These are phyloP conservation scores for Paraconiothyrium sp. DNA, from an alignment of 2,329 filamentous ascomycete genomes.

Conservation along the genomic window DNA sequence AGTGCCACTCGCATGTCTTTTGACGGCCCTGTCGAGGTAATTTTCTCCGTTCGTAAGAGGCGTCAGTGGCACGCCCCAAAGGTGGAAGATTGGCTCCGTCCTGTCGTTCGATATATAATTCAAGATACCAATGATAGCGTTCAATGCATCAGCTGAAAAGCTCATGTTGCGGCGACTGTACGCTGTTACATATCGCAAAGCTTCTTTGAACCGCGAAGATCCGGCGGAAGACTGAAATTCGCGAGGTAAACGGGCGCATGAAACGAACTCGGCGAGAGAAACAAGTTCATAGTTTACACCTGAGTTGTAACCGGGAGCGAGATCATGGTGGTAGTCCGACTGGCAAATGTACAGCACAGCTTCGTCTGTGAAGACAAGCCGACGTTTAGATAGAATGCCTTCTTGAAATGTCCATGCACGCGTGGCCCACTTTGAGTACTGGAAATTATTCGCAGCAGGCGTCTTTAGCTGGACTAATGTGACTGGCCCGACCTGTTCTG, in stretches of 20 bases:
- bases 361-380: slow-evolving; percentile 15
- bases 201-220: slow-evolving; percentile 2
- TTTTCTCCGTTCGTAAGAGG: background rate
- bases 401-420: slow-evolving; percentile 22
- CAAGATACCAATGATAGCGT: slow-evolving; percentile 6
- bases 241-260: background rate
- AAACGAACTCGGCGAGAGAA: background rate
- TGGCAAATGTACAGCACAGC: slow-evolving; percentile 1
- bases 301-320: background rate
- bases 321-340: background rate
- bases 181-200: background rate
- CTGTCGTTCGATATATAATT: background rate
- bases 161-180: slow-evolving; percentile 3
- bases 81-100: background rate
- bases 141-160: slow-evolving; percentile 1
- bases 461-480: background rate
- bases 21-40: background rate
- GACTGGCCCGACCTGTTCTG: background rate
- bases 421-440: slow-evolving; percentile 10
- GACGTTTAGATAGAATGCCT: slow-evolving; percentile 10
- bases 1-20: background rate
- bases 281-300: background rate
- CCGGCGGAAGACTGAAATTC: background rate
- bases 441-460: background rate
- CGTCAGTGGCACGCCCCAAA: slow-evolving; percentile 1